Percentiles rank a stretch among this genome's conserved stretches.
Conservation (phyloP, 2,329 filamentous ascomycete genomes). For the Harringtonia aguacate region DNA sequence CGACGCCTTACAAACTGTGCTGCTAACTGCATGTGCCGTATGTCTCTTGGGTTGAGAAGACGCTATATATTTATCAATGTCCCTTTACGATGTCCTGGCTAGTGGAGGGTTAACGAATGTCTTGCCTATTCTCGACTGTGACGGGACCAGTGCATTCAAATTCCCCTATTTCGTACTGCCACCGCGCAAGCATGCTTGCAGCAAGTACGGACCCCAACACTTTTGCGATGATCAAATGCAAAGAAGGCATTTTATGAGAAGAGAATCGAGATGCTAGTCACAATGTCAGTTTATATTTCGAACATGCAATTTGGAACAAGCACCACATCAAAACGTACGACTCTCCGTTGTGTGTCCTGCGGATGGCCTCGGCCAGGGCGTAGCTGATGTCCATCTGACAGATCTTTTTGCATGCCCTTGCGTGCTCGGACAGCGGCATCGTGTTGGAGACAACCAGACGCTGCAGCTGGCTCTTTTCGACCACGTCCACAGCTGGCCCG, state of each 20-base stretch:
- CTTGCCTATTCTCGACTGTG: no score
- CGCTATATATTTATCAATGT: no score
- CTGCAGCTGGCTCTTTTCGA: constrained; percentile 65
- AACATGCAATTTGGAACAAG: not conserved
- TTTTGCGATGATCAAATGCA: no score
- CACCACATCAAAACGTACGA: not conserved
- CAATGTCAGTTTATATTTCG: not conserved
- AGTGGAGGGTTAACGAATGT: no score
- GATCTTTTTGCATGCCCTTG: not conserved
- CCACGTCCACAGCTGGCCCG: constrained; percentile 73
- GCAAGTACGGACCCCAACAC: no score
- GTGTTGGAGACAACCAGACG: constrained; percentile 85
- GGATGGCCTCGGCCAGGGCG: not conserved
- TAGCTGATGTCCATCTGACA: not conserved
- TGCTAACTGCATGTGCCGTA: no score
- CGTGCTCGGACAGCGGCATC: constrained; percentile 43
- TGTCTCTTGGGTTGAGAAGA: no score
- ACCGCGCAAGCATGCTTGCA: no score
- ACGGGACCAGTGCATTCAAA: no score
- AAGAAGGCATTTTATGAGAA: not conserved
- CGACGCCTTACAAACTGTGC: no score
- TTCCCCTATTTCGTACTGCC: no score
- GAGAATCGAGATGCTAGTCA: not conserved
- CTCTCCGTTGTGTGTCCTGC: not conserved
- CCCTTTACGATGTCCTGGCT: no score